These are phyloP conservation scores for Saccharomycopsis hybrid DNA, from an alignment of 1,139 yeast species.

Conservation along the genomic window DNA sequence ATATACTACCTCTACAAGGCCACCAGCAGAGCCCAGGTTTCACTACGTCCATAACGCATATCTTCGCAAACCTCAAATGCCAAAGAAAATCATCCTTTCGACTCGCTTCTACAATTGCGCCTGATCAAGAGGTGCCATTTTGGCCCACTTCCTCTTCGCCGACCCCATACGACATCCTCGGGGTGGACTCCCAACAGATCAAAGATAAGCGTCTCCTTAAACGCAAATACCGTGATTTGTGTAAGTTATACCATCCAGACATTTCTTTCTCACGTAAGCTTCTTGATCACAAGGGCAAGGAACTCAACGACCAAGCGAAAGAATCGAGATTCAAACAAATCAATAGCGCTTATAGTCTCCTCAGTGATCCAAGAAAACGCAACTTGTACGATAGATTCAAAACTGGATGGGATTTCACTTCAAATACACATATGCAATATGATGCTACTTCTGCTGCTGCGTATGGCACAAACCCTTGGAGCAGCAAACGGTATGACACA, in stretches of 20 bases:
- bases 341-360: constrained; percentile 66
- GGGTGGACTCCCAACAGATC: neutral
- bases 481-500: constrained; percentile 1
- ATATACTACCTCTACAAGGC: too few relatives aligned
- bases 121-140: constrained; percentile 6
- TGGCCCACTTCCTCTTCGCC: constrained; percentile 17
- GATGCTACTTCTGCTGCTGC: neutral
- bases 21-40: too few relatives aligned
- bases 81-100: too few relatives aligned
- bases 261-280: constrained; percentile 32
- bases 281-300: constrained; percentile 29
- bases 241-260: constrained; percentile 88
- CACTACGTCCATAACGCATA: too few relatives aligned
- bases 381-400: constrained; percentile 38
- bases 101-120: constrained; percentile 7
- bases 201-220: constrained; percentile 37
- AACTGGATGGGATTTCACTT: constrained; percentile 28
- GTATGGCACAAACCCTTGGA: neutral
- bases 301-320: constrained; percentile 37
- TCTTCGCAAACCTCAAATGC: too few relatives aligned
- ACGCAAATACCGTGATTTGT: constrained; percentile 51
- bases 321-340: constrained; percentile 61
- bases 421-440: constrained; percentile 4
- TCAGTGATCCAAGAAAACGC: constrained; percentile 49
- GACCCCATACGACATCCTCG: constrained; percentile 20